phyloP scores from a whole-genome alignment of 768 basidiomycete species.

The Calocybe gangraenosa region DNA sequence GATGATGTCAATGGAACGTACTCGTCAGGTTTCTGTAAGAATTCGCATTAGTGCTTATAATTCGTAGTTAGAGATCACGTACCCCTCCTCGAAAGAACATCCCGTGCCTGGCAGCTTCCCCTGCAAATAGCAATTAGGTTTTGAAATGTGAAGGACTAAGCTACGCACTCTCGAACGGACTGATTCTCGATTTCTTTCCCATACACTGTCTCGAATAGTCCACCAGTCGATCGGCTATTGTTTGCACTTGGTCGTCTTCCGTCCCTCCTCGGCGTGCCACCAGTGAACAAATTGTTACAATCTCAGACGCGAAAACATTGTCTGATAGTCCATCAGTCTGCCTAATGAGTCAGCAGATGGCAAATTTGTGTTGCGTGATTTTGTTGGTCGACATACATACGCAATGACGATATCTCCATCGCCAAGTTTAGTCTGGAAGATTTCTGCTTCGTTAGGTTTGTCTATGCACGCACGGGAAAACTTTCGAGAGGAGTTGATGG shows the following conservation, averaged over 20 bases:
- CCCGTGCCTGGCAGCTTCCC: conserved; percentile 61
- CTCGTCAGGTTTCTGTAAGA: conserved; percentile 77
- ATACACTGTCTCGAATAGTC: conserved; percentile 69
- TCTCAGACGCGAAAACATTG: conserved; percentile 67
- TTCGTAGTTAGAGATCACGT: conserved; percentile 28
- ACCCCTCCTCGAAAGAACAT: conserved; percentile 71
- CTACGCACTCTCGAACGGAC: conserved; percentile 70
- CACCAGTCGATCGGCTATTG: conserved; percentile 69
- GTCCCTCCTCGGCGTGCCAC: conserved; percentile 51
- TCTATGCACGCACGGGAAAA: conserved; percentile 52
- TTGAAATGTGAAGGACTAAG: neutral
- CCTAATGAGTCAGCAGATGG: too few relatives aligned
- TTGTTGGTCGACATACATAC: conserved; percentile 32
- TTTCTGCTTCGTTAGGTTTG: conserved; percentile 44
- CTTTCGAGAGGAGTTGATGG: conserved; percentile 35
- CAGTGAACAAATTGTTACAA: conserved; percentile 65
- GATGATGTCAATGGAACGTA: conserved; percentile 31
- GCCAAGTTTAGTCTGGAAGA: conserved; percentile 36
- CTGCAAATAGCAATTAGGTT: conserved; percentile 26
- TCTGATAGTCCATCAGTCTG: conserved; percentile 56
- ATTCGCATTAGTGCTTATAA: conserved; percentile 5
- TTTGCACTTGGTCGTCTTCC: conserved; percentile 61
- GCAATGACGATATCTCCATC: conserved; percentile 52
- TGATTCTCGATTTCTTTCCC: conserved; percentile 56
- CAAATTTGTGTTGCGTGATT: too few relatives aligned